Evolutionary conservation across 805 yeast species (phyloP).

Genomic region (Saturnispora besseyi): DNA sequence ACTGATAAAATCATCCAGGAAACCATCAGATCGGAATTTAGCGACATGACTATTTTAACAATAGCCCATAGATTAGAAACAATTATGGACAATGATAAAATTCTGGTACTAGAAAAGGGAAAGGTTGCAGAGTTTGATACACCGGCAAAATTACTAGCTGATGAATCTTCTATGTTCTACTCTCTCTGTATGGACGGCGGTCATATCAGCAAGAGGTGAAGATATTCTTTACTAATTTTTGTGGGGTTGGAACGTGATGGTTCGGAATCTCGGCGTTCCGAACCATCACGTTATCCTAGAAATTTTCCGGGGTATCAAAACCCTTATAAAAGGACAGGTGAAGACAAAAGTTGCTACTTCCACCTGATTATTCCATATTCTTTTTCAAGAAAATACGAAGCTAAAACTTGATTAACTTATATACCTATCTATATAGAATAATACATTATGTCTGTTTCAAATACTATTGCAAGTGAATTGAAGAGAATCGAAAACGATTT

Average conservation of each 20-base stretch:
- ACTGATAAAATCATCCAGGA: conserved; percentile 74
- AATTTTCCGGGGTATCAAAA: neutral
- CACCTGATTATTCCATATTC: neutral
- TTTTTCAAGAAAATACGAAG: neutral
- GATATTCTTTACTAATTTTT: neutral
- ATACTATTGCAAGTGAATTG: conserved; percentile 25
- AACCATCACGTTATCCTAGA: neutral
- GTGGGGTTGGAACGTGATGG: neutral
- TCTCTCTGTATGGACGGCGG: conserved; percentile 48
- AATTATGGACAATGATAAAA: conserved; percentile 73
- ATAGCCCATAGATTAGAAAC: conserved; percentile 89
- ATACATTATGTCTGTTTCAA: conserved; percentile 5
- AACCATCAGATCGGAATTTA: conserved; percentile 66
- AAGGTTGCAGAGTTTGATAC: conserved; percentile 68
- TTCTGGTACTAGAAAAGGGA: conserved; percentile 69
- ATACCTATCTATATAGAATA: neutral
- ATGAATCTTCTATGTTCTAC: conserved; percentile 40
- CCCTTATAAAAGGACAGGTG: neutral
- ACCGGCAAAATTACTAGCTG: conserved; percentile 42
- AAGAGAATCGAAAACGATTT: conserved; percentile 31
- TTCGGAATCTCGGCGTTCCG: neutral
- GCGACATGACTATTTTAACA: conserved; percentile 70
- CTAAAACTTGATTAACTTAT: neutral
- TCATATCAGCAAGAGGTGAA: conserved; percentile 16
- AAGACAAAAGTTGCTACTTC: no score